These are phyloP conservation scores for Diaporthe nobilis DNA, from an alignment of 2,329 filamentous ascomycete species.

Conservation along the genomic window DNA sequence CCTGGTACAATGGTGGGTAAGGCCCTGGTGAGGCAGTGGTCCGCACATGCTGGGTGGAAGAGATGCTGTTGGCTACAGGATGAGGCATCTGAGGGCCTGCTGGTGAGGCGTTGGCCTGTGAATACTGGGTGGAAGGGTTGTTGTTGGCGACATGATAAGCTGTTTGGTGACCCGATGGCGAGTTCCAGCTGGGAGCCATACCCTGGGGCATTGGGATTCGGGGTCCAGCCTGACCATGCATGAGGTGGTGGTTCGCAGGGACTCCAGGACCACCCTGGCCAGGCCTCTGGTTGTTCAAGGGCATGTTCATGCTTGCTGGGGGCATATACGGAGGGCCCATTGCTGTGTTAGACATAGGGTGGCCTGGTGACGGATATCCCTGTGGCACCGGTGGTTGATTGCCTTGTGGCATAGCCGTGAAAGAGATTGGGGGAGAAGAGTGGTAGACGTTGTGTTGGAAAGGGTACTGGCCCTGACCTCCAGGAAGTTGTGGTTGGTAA, in stretches of 20 bases:
- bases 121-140: too few species aligned
- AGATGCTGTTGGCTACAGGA: too few species aligned
- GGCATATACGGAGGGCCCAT: background rate
- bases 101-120: background rate
- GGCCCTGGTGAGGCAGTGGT: background rate
- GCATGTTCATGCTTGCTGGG: background rate
- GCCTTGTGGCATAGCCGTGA: background rate
- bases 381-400: background rate
- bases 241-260: background rate
- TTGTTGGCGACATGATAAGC: background rate
- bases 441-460: background rate
- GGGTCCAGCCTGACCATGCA: background rate
- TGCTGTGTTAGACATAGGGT: background rate
- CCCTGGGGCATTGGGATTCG: background rate
- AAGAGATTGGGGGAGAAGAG: background rate
- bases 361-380: background rate
- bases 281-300: too few species aligned
- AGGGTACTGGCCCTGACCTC: background rate
- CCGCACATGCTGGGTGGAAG: too few species aligned
- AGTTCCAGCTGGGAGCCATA: background rate
- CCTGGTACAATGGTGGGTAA: background rate
- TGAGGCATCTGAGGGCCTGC: too few species aligned
- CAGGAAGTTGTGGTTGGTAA: background rate
- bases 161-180: background rate
- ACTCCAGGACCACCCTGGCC: too few species aligned